Evolutionary conservation across 139 green algal genomes (phyloP).

Genomic region (Micractinium conductrix): DNA sequence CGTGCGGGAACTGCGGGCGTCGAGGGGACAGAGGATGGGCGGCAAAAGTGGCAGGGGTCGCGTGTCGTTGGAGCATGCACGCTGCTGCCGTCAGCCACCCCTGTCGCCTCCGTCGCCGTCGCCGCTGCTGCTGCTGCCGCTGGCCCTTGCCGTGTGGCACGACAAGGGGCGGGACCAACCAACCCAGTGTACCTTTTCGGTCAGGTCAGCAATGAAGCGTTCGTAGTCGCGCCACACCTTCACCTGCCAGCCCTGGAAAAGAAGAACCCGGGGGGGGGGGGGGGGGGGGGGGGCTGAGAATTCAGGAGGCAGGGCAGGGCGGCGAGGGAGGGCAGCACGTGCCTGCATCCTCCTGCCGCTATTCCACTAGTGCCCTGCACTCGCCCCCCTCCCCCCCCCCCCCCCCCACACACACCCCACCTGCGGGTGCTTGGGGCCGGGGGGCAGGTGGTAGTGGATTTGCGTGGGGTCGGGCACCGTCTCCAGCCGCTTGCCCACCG

Average conservation of each 20-base stretch:
- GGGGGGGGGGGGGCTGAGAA: no score
- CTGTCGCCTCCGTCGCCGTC: no score
- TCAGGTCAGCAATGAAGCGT: constrained; percentile 89
- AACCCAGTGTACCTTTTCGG: no score
- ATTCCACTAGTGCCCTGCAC: not conserved
- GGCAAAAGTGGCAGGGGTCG: no score
- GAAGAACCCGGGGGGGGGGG: no score
- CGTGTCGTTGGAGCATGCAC: no score
- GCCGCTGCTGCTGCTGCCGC: no score
- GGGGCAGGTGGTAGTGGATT: constrained; percentile 95
- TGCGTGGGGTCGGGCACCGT: constrained; percentile 92
- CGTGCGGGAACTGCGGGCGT: constrained; percentile 89
- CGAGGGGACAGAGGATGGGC: no score
- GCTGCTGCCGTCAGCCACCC: no score
- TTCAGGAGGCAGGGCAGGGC: no score
- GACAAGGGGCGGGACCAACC: no score
- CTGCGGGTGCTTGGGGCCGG: constrained; percentile 64
- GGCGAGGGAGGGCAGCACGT: not conserved
- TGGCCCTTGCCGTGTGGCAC: no score
- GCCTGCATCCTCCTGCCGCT: not conserved
- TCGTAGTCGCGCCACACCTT: constrained; percentile 91
- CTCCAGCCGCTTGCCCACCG: constrained; percentile 83
- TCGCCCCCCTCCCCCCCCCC: not conserved
- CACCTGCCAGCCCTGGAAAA: constrained; percentile 80
- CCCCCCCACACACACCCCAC: constrained; percentile 22